phyloP scores from a whole-genome alignment of 1,284 basidiomycete species.

The Schizophyllum amplum region DNA sequence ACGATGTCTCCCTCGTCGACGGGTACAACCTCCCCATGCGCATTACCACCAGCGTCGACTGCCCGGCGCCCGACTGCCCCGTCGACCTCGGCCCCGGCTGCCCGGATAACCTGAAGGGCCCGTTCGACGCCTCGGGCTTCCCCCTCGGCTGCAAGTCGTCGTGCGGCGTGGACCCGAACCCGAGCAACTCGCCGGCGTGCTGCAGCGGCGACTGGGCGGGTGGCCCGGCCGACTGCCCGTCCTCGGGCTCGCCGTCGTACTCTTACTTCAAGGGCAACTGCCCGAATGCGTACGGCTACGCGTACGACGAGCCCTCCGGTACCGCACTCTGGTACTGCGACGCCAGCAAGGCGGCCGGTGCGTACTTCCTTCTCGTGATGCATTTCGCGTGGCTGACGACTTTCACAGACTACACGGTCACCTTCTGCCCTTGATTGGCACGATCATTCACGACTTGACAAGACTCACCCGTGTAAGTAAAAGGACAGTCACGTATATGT shows the following conservation, averaged over 20 bases:
- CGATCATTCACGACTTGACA: not conserved
- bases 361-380: not conserved
- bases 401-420: not conserved
- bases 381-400: not conserved
- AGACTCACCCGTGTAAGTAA: not conserved
- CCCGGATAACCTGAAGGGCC: conserved; percentile 43
- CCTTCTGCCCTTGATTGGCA: not conserved
- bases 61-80: conserved; percentile 39
- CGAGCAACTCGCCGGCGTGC: conserved; percentile 41
- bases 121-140: conserved; percentile 43
- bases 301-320: not conserved
- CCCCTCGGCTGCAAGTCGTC: conserved; percentile 56
- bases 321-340: not conserved
- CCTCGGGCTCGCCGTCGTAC: conserved; percentile 33
- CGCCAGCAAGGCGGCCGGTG: not conserved
- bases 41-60: conserved; percentile 45
- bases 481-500: not conserved
- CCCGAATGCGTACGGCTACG: not conserved
- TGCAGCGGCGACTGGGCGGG: conserved; percentile 24
- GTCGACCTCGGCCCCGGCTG: conserved; percentile 46
- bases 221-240: conserved; percentile 34
- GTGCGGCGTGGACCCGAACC: conserved; percentile 38
- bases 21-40: conserved; percentile 53
- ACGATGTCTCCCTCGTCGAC: conserved; percentile 42
- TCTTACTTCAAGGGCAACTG: conserved; percentile 29